A percentile compares a stretch with the other conserved stretches of the same genome.
These are phyloP conservation scores for Bipolaris oryzae DNA, from an alignment of 2,329 filamentous ascomycete species.

Conservation along the genomic window DNA sequence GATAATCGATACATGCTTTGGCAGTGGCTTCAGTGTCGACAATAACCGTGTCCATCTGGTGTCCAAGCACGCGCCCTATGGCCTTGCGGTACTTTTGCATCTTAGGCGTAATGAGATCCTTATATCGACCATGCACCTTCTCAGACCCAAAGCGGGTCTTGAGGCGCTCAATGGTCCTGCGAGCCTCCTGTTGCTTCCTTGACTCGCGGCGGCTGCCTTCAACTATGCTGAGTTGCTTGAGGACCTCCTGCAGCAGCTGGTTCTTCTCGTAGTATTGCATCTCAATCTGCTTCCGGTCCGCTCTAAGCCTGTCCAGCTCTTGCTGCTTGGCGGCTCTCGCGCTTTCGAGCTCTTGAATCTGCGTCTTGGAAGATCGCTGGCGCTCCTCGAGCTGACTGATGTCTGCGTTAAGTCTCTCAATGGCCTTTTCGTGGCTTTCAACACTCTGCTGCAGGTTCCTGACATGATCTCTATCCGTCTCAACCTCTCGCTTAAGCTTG, in stretches of 20 bases:
- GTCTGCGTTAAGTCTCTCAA: conserved; percentile 76
- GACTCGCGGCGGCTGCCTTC: conserved; percentile 86
- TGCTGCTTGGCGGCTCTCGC: conserved; percentile 91
- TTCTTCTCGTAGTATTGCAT: conserved; percentile 87
- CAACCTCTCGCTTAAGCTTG: conserved; percentile 84
- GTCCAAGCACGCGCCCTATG: conserved; percentile 87
- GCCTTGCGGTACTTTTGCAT: conserved; percentile 96
- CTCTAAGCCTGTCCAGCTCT: conserved; percentile 71
- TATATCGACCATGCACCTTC: conserved; percentile 80
- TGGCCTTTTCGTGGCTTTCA: conserved; percentile 74
- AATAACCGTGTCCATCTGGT: conserved; percentile 91
- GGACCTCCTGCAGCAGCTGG: conserved; percentile 84
- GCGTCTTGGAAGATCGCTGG: conserved; percentile 65
- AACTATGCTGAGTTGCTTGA: conserved; percentile 79
- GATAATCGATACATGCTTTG: conserved; percentile 90
- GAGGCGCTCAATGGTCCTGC: conserved; percentile 82
- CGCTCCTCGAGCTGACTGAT: conserved; percentile 71
- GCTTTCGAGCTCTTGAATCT: conserved; percentile 70
- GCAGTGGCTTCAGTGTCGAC: conserved; percentile 95
- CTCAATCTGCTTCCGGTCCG: conserved; percentile 59
- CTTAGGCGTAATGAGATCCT: conserved; percentile 92
- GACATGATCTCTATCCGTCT: conserved; percentile 88
- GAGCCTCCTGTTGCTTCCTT: conserved; percentile 76
- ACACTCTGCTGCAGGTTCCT: conserved; percentile 89
- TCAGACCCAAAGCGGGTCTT: conserved; percentile 85